Evolutionary conservation across 1,139 yeast species (phyloP).

Genomic region (Casaregolazyma lundiana): DNA sequence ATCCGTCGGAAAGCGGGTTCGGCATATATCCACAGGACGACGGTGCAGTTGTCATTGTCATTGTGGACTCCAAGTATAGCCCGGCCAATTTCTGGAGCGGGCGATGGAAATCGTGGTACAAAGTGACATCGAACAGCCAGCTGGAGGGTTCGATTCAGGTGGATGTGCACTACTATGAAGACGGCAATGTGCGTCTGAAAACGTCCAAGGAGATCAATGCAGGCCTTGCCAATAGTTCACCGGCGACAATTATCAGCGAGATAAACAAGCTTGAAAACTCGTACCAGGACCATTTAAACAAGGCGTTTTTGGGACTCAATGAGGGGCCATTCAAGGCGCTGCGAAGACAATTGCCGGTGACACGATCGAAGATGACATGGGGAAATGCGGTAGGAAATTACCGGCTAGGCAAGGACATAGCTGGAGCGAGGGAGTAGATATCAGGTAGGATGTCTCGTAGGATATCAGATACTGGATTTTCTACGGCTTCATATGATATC

Average conservation of each 20-base stretch:
- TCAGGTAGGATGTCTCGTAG: too few species aligned
- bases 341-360: conserved; percentile 87
- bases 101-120: conserved; percentile 73
- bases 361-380: conserved; percentile 91
- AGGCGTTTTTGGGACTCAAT: conserved; percentile 65
- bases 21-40: conserved; percentile 52
- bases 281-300: conserved; percentile 57
- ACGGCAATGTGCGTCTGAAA: conserved; percentile 84
- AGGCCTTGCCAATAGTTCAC: conserved; percentile 21
- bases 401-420: conserved; percentile 75
- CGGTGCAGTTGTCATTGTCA: conserved; percentile 45
- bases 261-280: conserved; percentile 59
- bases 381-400: conserved; percentile 88
- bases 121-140: conserved; percentile 33
- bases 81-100: conserved; percentile 86
- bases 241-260: conserved; percentile 40
- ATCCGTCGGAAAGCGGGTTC: conserved; percentile 41
- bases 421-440: conserved; percentile 15
- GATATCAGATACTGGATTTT: conserved; percentile 1
- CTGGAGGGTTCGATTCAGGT: conserved; percentile 55
- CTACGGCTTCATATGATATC: not conserved
- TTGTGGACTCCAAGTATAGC: conserved; percentile 71
- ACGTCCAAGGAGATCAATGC: conserved; percentile 42
- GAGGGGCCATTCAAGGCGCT: conserved; percentile 77
- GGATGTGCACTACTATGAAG: conserved; percentile 91